These are phyloP conservation scores for Cytospora schulzeri DNA, from an alignment of 2,329 filamentous ascomycete genomes.

Conservation along the genomic window DNA sequence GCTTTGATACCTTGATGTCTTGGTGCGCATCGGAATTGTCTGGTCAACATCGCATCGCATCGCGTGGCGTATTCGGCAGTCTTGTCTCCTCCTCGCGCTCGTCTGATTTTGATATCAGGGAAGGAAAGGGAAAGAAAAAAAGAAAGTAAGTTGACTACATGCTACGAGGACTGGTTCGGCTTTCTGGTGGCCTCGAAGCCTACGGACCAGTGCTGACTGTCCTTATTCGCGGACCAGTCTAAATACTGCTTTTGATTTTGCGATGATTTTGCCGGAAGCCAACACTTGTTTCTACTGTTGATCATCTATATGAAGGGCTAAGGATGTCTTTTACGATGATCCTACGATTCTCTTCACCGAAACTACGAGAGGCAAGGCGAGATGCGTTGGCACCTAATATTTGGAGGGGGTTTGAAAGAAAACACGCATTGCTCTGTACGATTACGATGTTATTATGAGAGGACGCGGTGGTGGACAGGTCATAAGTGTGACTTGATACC, in stretches of 20 bases:
- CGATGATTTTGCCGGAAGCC: neutral
- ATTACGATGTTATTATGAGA: conserved; percentile 16
- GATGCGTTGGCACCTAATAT: conserved; percentile 4
- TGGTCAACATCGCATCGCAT: neutral
- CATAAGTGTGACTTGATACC: conserved; percentile 23
- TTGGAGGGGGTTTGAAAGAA: neutral
- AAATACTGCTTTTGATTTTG: neutral
- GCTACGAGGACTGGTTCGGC: neutral
- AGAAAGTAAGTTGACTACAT: neutral
- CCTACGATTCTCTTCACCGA: neutral
- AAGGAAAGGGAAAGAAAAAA: too few relatives aligned
- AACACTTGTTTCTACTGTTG: neutral
- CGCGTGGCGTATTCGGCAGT: neutral
- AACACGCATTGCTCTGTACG: conserved; percentile 16
- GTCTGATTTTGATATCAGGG: neutral
- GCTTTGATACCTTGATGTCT: neutral
- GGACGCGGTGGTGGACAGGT: conserved; percentile 16
- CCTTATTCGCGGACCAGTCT: neutral
- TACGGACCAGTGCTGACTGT: neutral
- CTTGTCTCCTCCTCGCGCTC: neutral
- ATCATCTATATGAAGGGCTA: conserved; percentile 1
- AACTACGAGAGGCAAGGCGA: neutral
- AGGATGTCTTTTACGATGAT: neutral
- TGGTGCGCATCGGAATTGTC: neutral
- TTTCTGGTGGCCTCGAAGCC: neutral